Evolutionary conservation across 208 protist species (phyloP).

Genomic region (Sergeia podlipaevii): DNA sequence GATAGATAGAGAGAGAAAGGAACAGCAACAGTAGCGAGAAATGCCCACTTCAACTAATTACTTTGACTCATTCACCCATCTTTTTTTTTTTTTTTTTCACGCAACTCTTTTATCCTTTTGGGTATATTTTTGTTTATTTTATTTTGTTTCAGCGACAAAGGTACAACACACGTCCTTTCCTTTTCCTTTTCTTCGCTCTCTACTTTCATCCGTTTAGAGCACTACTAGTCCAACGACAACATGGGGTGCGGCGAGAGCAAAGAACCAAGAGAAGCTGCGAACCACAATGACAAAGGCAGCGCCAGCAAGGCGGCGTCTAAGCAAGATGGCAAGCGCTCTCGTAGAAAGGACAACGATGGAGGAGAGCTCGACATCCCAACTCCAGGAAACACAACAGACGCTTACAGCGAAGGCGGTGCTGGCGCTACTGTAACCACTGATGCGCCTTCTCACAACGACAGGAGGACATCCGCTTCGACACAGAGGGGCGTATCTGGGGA

Average conservation of each 20-base stretch:
- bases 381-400: too few relatives aligned
- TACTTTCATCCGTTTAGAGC: constrained; percentile 1
- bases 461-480: too few relatives aligned
- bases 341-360: too few relatives aligned
- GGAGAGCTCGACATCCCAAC: too few relatives aligned
- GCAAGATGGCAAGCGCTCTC: constrained; percentile 7
- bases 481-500: too few relatives aligned
- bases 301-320: not conserved
- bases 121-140: constrained; percentile 9
- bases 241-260: constrained; percentile 35
- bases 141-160: constrained; percentile 1
- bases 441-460: too few relatives aligned
- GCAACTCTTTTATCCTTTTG: not conserved
- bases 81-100: constrained; percentile 2
- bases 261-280: constrained; percentile 8
- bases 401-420: too few relatives aligned
- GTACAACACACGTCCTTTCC: not conserved
- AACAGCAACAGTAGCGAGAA: too few relatives aligned
- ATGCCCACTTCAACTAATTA: too few relatives aligned
- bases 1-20: too few relatives aligned
- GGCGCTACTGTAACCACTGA: too few relatives aligned
- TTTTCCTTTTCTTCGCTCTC: not conserved
- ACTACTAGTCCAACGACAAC: not conserved
- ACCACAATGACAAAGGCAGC: constrained; percentile 1
- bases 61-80: not conserved